Evolutionary conservation across 306 rosid species (phyloP), one percentile per base, ranked within the genome.

Genomic region (Inga oerstediana): DNA sequence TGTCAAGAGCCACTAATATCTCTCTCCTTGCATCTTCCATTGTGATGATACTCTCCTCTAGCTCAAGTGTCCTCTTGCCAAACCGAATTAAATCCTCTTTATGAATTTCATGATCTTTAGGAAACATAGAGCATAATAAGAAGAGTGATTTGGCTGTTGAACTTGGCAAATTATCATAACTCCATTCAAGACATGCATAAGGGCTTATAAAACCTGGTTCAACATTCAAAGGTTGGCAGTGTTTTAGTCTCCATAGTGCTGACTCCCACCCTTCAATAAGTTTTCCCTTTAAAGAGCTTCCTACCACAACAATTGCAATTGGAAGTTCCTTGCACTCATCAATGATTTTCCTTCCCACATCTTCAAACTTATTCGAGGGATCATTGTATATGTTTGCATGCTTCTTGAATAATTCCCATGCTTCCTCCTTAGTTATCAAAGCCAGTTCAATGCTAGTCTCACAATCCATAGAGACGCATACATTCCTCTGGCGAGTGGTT

Each of bases 381-480:
- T 66, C 24, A 34, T 14, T 3, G 15, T 2, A 11, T 12, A 49
- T 19, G 2, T 35, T 12, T 76, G 82, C 66, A 3, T 0, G 8
- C 6, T 2, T 20, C 39, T 32, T 65, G 14, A 78, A 46, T 9
- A 78, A 78, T 10, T 1, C 2, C 65, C 30, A 1, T 10, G 45
- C 59, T 32, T 78, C 81, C 32, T 78, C 65, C 41, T 17, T 6
- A 0, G 17, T 34, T 66, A 78, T 32, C 3, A 32, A 20, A 46
- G 44, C 3, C 0, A 78, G 39, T 5, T 48, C 13, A 46, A 65
- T 32, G 1, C 2, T 78, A 6, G 11, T 32, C 3, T 46, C 14
- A 34, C 82, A 78, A 10, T 2, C 10, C 82, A 79, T 79, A 17
- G 24, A n/a, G n/a, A n/a, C n/a, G n/a, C n/a, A n/a, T n/a, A n/a